phyloP scores from a whole-genome alignment of 2,329 filamentous ascomycete species.

The Exophiala phaeomuriformis region DNA sequence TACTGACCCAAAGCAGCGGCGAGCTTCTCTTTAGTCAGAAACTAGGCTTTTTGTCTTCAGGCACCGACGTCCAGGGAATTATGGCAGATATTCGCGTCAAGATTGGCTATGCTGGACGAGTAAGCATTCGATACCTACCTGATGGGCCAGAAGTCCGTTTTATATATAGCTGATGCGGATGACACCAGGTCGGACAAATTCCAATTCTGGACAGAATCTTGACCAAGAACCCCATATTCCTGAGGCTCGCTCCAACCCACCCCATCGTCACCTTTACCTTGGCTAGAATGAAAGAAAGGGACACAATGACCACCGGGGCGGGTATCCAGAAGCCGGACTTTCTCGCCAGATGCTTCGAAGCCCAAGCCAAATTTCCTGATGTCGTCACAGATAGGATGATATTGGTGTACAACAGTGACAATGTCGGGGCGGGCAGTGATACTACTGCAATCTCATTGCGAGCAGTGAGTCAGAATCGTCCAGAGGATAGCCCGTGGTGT shows the following conservation, averaged over 20 bases:
- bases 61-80: conserved; percentile 17
- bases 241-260: conserved; percentile 61
- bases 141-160: no score
- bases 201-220: conserved; percentile 20
- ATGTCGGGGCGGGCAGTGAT: conserved; percentile 20
- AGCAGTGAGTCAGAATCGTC: conserved; percentile 4
- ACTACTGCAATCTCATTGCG: conserved; percentile 19
- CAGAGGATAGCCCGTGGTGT: background rate
- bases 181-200: conserved; percentile 16
- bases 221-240: conserved; percentile 37
- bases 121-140: background rate
- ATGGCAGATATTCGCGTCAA: conserved; percentile 26
- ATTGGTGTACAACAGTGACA: conserved; percentile 14
- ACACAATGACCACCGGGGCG: conserved; percentile 30
- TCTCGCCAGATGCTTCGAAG: conserved; percentile 14
- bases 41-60: conserved; percentile 23
- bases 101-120: conserved; percentile 9
- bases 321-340: conserved; percentile 10
- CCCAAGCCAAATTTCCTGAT: conserved; percentile 14
- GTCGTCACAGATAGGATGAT: conserved; percentile 16
- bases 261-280: conserved; percentile 64
- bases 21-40: conserved; percentile 33
- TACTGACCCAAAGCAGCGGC: conserved; percentile 19
- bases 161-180: background rate
- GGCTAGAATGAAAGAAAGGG: conserved; percentile 58